Conservation (phyloP, 2,329 filamentous ascomycete genomes). For the Cyphellophora attinorum region DNA sequence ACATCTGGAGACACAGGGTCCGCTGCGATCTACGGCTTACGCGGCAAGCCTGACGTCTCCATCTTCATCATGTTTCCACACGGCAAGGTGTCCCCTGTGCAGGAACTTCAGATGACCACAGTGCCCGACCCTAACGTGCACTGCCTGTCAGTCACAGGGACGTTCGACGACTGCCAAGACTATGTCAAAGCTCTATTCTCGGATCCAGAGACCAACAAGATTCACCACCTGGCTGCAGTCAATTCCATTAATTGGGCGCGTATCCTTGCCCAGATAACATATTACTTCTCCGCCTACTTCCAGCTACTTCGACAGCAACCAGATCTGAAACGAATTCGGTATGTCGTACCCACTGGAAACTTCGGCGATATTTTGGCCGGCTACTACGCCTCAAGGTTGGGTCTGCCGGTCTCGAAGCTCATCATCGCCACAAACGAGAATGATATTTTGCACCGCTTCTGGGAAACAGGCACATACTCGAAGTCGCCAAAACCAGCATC, state of each 20-base stretch:
- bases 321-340: slow-evolving; percentile 56
- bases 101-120: slow-evolving; percentile 96
- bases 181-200: slow-evolving; percentile 89
- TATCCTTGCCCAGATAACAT: slow-evolving; percentile 92
- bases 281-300: slow-evolving; percentile 96
- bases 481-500: slow-evolving; percentile 55
- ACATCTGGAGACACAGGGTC: slow-evolving; percentile 84
- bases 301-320: slow-evolving; percentile 53
- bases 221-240: slow-evolving; percentile 78
- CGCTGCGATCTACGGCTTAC: slow-evolving; percentile 87
- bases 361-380: slow-evolving; percentile 86
- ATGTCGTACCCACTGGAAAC: slow-evolving; percentile 89
- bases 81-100: slow-evolving; percentile 80
- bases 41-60: slow-evolving; percentile 93
- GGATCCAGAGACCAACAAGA: slow-evolving; percentile 72
- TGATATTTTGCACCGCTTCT: slow-evolving; percentile 93
- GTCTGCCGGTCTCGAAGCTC: slow-evolving; percentile 76
- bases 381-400: slow-evolving; percentile 85
- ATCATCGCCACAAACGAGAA: slow-evolving; percentile 95
- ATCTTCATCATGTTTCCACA: slow-evolving; percentile 92
- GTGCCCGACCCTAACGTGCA: slow-evolving; percentile 85
- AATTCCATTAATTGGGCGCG: slow-evolving; percentile 96
- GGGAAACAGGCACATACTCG: slow-evolving; percentile 77
- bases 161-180: slow-evolving; percentile 94
- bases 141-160: slow-evolving; percentile 80